phyloP scores from a whole-genome alignment of 352 stramenopile species.

The Blastocystis sp. region DNA sequence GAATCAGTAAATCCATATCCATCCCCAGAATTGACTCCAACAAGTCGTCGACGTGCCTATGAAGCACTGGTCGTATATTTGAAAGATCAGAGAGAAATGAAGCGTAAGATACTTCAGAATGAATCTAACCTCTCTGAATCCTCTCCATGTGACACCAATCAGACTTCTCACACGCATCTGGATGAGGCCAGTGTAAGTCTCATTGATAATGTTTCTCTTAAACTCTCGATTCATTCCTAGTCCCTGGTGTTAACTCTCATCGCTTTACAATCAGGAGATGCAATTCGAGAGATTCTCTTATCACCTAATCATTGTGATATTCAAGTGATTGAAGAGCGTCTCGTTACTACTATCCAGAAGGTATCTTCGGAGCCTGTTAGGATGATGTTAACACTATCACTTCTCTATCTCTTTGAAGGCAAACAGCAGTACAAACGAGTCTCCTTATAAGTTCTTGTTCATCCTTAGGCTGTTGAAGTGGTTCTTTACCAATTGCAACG shows the following conservation, averaged over 20 bases:
- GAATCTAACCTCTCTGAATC: too few species aligned
- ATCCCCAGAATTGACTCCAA: too few species aligned
- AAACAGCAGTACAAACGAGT: slow-evolving; percentile 60
- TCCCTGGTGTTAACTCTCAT: slow-evolving; percentile 5
- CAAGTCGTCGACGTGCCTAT: slow-evolving; percentile 7
- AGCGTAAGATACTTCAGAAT: too few species aligned
- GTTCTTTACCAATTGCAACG: slow-evolving; percentile 41
- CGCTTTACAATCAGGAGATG: neutral
- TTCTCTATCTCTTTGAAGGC: slow-evolving; percentile 55
- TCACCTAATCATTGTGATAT: slow-evolving; percentile 4
- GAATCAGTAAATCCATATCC: neutral
- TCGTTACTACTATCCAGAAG: slow-evolving; percentile 6
- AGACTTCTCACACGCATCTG: too few species aligned
- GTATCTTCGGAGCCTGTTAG: neutral
- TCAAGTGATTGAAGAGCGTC: slow-evolving; percentile 19
- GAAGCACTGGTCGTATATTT: slow-evolving; percentile 6
- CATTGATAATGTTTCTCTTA: too few species aligned
- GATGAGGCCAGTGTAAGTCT: too few species aligned
- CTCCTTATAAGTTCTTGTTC: neutral
- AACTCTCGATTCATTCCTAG: neutral
- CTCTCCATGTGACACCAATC: too few species aligned
- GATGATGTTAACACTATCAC: slow-evolving; percentile 17
- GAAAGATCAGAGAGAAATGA: neutral
- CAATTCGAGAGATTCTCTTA: neutral
- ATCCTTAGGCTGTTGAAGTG: slow-evolving; percentile 42